A percentile compares a stretch with the other conserved stretches of the same genome.
These are phyloP conservation scores for Fomes fomentarius DNA, from an alignment of 1,284 basidiomycete species.

Conservation along the genomic window DNA sequence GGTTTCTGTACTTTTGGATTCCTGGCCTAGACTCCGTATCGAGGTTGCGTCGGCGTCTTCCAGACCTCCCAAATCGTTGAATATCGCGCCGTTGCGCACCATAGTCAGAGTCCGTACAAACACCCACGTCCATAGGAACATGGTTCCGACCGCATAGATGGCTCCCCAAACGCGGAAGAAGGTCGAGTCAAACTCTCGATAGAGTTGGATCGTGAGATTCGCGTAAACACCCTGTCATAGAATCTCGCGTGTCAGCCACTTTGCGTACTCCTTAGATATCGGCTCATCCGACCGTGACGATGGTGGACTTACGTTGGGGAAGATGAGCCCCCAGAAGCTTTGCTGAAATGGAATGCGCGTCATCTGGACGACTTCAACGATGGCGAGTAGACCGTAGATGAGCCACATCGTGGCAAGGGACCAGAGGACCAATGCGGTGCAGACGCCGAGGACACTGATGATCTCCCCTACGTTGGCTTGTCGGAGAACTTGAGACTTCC, in stretches of 20 bases:
- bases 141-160: constrained; percentile 25
- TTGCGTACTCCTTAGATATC: too few species aligned
- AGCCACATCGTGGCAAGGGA: constrained; percentile 50
- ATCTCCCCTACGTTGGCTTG: constrained; percentile 31
- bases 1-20: too few species aligned
- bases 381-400: constrained; percentile 39
- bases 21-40: too few species aligned
- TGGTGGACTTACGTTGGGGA: constrained; percentile 42
- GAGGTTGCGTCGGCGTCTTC: too few species aligned
- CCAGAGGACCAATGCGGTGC: constrained; percentile 47
- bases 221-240: constrained; percentile 44
- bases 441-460: constrained; percentile 41
- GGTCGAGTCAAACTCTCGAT: constrained; percentile 42
- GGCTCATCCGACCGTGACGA: too few species aligned
- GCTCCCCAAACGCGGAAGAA: constrained; percentile 34
- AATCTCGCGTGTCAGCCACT: background rate
- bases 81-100: background rate
- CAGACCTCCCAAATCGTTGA: too few species aligned
- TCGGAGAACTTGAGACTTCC: constrained; percentile 32
- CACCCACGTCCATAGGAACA: constrained; percentile 47
- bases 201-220: constrained; percentile 47
- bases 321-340: constrained; percentile 52
- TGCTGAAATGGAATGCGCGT: constrained; percentile 41
- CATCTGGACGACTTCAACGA: constrained; percentile 35
- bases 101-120: constrained; percentile 40